Conservation (phyloP, 1,284 basidiomycete genomes). For the Ganoderma lucidum region DNA sequence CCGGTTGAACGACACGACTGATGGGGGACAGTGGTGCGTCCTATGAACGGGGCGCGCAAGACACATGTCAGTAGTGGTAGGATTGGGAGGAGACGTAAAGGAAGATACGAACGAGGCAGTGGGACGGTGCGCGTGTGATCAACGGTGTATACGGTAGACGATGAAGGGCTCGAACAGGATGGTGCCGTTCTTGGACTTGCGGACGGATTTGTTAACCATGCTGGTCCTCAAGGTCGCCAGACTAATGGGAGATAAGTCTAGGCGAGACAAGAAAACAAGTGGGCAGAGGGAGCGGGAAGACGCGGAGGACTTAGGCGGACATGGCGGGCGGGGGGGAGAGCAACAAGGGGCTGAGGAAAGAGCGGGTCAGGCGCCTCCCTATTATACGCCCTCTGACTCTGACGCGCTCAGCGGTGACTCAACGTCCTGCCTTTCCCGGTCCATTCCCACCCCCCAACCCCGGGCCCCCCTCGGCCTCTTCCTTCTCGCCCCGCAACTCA, state of each 20-base stretch:
- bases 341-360: constrained; percentile 38
- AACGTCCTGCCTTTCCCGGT: constrained; percentile 29
- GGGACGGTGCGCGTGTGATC: constrained; percentile 40
- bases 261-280: constrained; percentile 40
- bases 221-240: constrained; percentile 53
- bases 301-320: constrained; percentile 49
- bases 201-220: constrained; percentile 84
- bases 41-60: constrained; percentile 28
- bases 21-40: constrained; percentile 34
- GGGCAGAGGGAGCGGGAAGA: constrained; percentile 35
- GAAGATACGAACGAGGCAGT: constrained; percentile 39
- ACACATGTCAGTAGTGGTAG: constrained; percentile 25
- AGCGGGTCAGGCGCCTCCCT: constrained; percentile 32
- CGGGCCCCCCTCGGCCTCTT: constrained; percentile 22
- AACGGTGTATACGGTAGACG: constrained; percentile 83
- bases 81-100: constrained; percentile 27
- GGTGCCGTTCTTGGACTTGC: constrained; percentile 82
- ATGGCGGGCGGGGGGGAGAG: constrained; percentile 50
- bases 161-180: constrained; percentile 85
- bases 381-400: constrained; percentile 32
- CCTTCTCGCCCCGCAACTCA: not conserved
- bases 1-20: constrained; percentile 44
- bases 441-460: constrained; percentile 12
- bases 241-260: constrained; percentile 46
- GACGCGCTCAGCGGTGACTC: constrained; percentile 40